Base-by-base conservation (phyloP, 2,329 filamentous ascomycete species). In the Nemania sp. region DNA sequence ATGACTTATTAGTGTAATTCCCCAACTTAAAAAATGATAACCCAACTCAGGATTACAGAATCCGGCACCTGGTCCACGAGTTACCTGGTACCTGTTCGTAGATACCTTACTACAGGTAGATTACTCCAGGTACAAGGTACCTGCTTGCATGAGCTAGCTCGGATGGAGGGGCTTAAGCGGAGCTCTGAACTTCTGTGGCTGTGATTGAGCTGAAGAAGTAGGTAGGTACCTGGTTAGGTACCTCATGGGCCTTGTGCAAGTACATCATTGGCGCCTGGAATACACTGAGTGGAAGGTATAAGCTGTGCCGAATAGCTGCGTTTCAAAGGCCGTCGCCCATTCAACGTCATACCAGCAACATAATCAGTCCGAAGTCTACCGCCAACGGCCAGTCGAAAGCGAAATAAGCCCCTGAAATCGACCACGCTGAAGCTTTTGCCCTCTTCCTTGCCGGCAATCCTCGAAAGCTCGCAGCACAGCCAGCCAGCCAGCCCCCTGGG, bases 321-420 rank as follows among this genome's bases (percentile, higher is more conserved):
- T 20, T 42, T 46, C 18, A 21, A 47, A 45, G 21, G 42, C 13
- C 20, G 17, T 42, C 20, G 21, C 25, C 15, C 35, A 54, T 45
- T 32, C 45, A 17, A 42, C 43, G n/a, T 37, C 49, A 51, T 13
- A 51, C 12, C 17, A 29, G 32, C 49, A 4, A 17, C 13, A 37
- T 49, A 10, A 17, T 47, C 18, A 29, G 21, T 18, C 18, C 37
- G 18, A 45, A 42, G n/a, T 7, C 39, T 4, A 21, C 42, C 18
- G 20, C 47, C 32, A 49, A 13, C 11, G 18, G 39, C 51, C 34
- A 6, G 15, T 34, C 17, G 35, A 54, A 59, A 60, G 6, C 53
- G 20, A 51, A 46, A 18, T 11, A 11, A 29, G 25, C 21, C 35
- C 59, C n/a, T 47, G 17, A 21, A 15, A 29, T 1, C 35, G 18